These are phyloP conservation scores for Hymenoscyphus salicellus DNA, from an alignment of 2,329 filamentous ascomycete species.

Conservation along the genomic window DNA sequence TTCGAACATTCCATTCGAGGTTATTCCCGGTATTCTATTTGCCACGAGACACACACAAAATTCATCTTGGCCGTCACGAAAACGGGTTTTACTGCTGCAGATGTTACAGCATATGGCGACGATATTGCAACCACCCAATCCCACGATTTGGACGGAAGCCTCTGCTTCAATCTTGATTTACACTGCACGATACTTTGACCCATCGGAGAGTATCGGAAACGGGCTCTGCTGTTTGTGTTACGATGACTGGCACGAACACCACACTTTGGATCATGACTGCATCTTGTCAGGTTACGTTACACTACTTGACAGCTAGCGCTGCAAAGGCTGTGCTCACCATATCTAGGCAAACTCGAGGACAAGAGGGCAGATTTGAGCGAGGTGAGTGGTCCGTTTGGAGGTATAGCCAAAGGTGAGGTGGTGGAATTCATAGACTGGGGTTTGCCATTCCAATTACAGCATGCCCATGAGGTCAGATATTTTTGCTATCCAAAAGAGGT, in stretches of 20 bases:
- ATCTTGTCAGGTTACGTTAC: conserved; percentile 6
- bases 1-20: background rate
- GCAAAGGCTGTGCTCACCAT: background rate
- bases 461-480: background rate
- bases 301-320: background rate
- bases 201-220: conserved; percentile 3
- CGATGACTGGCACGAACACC: background rate
- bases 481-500: background rate
- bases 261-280: conserved; percentile 3
- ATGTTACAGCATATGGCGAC: background rate
- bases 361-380: background rate
- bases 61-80: background rate
- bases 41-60: background rate
- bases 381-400: background rate
- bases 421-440: background rate
- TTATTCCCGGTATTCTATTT: background rate
- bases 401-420: conserved; percentile 1
- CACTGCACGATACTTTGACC: background rate
- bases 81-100: background rate
- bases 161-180: background rate
- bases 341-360: background rate
- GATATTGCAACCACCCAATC: background rate
- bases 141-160: background rate
- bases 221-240: background rate
- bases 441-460: background rate